Evolutionary conservation across 805 yeast genomes (phyloP), one percentile per base, ranked within the genome.

Genomic region (Candida loeiensis): DNA sequence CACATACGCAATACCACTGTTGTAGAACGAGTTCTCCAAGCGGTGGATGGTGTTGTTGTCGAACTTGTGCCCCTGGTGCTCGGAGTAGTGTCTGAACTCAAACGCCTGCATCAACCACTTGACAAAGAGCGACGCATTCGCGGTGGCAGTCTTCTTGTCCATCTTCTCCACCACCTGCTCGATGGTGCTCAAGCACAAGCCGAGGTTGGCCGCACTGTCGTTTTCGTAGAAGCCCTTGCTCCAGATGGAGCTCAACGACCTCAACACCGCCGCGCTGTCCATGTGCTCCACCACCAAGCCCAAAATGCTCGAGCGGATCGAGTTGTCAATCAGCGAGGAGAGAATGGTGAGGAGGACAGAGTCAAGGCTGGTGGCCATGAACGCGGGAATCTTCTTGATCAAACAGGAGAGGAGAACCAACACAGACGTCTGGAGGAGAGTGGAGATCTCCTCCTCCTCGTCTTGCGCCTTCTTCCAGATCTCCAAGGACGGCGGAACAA

Each of bases 371-470:
- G 91, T 79, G 30, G 78, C 68, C 63, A 91, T 74, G 56, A 91
- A 91, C 8, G 85, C 82, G 25, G 99, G 97, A 48, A 93, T 80
- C 50, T 86, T 80, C 61, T 82, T 86, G 36, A 90, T 66, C 53
- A 87, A 70, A 32, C 89, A 76, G 4, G 95, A 80, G 41, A 86
- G 71, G 33, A 91, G 67, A 25, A 87, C 75, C 43, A 87, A 63
- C 12, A 82, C 73, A 0, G 97, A 77, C 12, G 86, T 69, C 56
- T 88, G 93, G 25, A 88, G 56, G 43, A 78, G 58, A 44, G 50
- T 50, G 34, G 58, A 50, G 27, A 46, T 41, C 11, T 51, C 60
- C 12, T 58, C 66, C 22, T 58, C 64, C 12, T 56, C 63, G 3
- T 36, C 37, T 25, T 17, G 17, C 11, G 73, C 64, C 6, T 59